Conservation (phyloP, 805 yeast species). For the Candida silvicultrix region DNA sequence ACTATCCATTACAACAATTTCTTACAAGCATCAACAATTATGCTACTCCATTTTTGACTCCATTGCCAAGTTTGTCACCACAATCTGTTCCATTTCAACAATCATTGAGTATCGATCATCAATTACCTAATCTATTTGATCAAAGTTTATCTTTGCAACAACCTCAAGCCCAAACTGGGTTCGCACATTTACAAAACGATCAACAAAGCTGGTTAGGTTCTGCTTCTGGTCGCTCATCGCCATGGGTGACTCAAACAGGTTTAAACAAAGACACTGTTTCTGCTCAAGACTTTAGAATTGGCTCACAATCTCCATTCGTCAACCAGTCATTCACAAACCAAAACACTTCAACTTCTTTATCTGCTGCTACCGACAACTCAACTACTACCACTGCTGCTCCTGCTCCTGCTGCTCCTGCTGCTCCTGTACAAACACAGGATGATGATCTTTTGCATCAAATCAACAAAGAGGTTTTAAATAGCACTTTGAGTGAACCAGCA, state of each 20-base stretch:
- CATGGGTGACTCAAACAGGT: slow-evolving; percentile 12
- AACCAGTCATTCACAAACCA: background rate
- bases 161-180: slow-evolving; percentile 3
- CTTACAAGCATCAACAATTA: slow-evolving; percentile 41
- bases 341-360: background rate
- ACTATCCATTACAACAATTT: slow-evolving; percentile 46
- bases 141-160: background rate
- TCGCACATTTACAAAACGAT: slow-evolving; percentile 8
- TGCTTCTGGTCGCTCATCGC: slow-evolving; percentile 14
- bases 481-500: slow-evolving; percentile 29
- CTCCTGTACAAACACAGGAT: slow-evolving; percentile 5
- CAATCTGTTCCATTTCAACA: slow-evolving; percentile 3
- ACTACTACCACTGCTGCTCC: background rate
- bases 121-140: slow-evolving; percentile 1
- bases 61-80: slow-evolving; percentile 31
- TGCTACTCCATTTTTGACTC: slow-evolving; percentile 55
- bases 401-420: no score
- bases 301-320: slow-evolving; percentile 13
- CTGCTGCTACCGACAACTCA: background rate
- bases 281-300: slow-evolving; percentile 7
- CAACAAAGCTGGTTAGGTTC: slow-evolving; percentile 11
- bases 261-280: slow-evolving; percentile 3
- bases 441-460: slow-evolving; percentile 30
- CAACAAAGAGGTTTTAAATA: slow-evolving; percentile 34
- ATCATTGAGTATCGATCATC: slow-evolving; percentile 1